These are phyloP conservation scores for Crithidia expoeki DNA, from an alignment of 208 protist genomes.

Conservation along the genomic window DNA sequence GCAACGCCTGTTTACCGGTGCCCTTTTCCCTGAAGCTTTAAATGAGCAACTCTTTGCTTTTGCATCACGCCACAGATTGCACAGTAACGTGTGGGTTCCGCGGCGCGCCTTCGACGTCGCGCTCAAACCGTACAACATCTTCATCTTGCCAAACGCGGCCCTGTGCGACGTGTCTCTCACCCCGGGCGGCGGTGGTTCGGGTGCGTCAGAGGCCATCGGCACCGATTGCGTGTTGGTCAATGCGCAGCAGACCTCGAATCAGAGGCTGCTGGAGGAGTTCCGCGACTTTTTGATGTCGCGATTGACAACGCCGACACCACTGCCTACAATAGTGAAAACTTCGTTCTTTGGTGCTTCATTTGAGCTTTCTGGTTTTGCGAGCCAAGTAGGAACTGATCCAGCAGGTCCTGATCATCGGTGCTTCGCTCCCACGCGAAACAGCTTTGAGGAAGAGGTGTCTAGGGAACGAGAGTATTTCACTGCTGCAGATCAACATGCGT, in stretches of 20 bases:
- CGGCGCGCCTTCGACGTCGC: slow-evolving; percentile 40
- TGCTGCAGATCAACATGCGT: not conserved
- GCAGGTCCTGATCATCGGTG: not conserved
- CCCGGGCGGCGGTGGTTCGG: slow-evolving; percentile 20
- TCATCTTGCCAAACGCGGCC: slow-evolving; percentile 62
- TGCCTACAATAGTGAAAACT: not conserved
- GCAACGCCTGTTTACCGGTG: slow-evolving; percentile 78
- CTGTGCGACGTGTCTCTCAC: slow-evolving; percentile 65
- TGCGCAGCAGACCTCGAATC: slow-evolving; percentile 71
- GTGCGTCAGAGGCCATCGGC: slow-evolving; percentile 31
- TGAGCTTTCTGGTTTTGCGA: not conserved
- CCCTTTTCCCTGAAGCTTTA: slow-evolving; percentile 69
- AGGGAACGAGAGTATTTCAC: slow-evolving; percentile 14
- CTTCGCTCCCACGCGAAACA: not conserved
- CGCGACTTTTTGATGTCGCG: slow-evolving; percentile 38
- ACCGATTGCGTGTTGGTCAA: slow-evolving; percentile 71
- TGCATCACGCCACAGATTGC: slow-evolving; percentile 50
- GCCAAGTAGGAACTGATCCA: no score
- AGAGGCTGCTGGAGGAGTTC: slow-evolving; percentile 63
- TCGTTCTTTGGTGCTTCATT: not conserved
- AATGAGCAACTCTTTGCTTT: slow-evolving; percentile 63
- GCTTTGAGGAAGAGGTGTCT: not conserved
- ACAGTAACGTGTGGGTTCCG: slow-evolving; percentile 79
- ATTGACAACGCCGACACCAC: not conserved
- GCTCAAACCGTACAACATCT: slow-evolving; percentile 41